Percentiles rank a stretch among this genome's conserved stretches.
Evolutionary conservation across 371 early-diverging fungal species (phyloP).

Genomic region (Fennellomyces sp.): DNA sequence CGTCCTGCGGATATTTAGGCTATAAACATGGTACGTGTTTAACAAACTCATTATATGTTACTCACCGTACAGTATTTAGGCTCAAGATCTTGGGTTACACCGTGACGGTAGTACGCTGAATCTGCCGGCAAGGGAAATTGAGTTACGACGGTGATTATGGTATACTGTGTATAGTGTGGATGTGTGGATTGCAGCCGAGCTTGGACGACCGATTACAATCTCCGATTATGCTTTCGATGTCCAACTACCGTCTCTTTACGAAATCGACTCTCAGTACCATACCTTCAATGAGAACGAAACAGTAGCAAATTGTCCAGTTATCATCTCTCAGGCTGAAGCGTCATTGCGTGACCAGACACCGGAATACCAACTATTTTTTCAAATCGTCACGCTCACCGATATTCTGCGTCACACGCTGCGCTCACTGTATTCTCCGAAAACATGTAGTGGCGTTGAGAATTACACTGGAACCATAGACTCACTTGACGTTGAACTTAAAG

Average conservation of each 20-base stretch:
- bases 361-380: constrained; percentile 24
- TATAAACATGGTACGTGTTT: too few species aligned
- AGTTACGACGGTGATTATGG: constrained; percentile 47
- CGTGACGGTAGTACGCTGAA: constrained; percentile 36
- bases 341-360: constrained; percentile 13
- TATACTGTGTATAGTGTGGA: constrained; percentile 40
- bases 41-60: not conserved
- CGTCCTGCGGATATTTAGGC: too few species aligned
- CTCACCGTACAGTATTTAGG: too few species aligned
- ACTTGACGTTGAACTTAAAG: constrained; percentile 24
- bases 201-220: constrained; percentile 36
- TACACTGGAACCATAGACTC: constrained; percentile 10
- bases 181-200: constrained; percentile 40
- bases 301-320: not conserved
- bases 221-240: constrained; percentile 45
- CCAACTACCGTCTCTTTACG: constrained; percentile 38
- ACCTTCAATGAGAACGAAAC: too few species aligned
- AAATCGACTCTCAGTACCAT: constrained; percentile 18
- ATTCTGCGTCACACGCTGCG: constrained; percentile 35
- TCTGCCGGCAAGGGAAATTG: constrained; percentile 43
- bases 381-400: constrained; percentile 24
- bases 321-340: constrained; percentile 24
- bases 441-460: constrained; percentile 13
- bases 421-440: constrained; percentile 30
- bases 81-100: constrained; percentile 31